Evolutionary conservation across 192 early-diverging fungal species (phyloP), one percentile per base, ranked within the genome.

Genomic region (Geosiphon pyriformis): DNA sequence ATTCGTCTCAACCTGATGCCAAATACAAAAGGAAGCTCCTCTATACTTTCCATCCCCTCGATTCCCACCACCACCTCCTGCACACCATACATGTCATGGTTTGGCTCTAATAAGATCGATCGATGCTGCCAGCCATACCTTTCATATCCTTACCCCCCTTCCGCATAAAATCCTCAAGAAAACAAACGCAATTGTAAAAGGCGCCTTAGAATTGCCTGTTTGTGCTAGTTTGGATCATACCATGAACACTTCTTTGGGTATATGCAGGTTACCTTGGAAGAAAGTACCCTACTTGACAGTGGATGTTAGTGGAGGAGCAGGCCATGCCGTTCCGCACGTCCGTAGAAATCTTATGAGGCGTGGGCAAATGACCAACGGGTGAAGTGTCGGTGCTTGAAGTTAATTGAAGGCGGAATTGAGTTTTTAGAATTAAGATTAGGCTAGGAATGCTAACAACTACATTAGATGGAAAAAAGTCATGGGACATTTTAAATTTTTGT

Each of bases 71-170:
- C 83, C 83, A 2, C 67, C 71, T 4, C 83, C 83, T 12, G 55
- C 67, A 59, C 56, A 69, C 12, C 86, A 84, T 0, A 82, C 82
- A 1, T 91, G 87, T 54, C 35, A 83, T 42, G 81, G 86, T 0
- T 74, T 88, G 49, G 90, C 77, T 0, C 72, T 92, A 22, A 81
- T 91, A 48, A 78, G 90, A 15, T 79, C 86, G 0, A 84, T 91
- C 32, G 83, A 90, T 64, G 81, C 83, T 4, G 47, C 68, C 1
- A 73, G 73, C 3, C 81, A 80, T 23, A 65, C 68, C 4, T 63
- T 90, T 2, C 77, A 87, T 42, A 65, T 92, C 31, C 48, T 92
- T 65, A 79, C 89, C 52, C 67, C 79, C 47, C 51, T 85, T 2
- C 63, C 78, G 2, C 51, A 64, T 1, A 59, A 67, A 3, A 72